These are phyloP conservation scores for Porpolomopsis calyptriformis DNA, from an alignment of 768 basidiomycete species.

Conservation along the genomic window DNA sequence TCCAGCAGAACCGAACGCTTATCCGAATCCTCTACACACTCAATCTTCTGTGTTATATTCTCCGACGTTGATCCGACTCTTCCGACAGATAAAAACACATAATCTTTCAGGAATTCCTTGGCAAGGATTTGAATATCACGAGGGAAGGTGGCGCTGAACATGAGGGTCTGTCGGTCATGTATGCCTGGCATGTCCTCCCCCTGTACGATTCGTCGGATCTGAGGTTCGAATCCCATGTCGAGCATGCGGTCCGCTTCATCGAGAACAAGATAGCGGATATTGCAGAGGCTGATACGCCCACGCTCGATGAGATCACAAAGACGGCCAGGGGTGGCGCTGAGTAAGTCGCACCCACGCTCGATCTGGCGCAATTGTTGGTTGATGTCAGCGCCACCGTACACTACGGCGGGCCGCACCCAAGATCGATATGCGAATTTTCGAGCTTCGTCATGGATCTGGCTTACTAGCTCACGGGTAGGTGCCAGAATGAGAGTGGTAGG, in stretches of 20 bases:
- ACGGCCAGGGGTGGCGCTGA: slow-evolving; percentile 95
- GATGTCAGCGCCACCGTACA: slow-evolving; percentile 98
- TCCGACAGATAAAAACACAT: slow-evolving; percentile 96
- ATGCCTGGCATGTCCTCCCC: slow-evolving; percentile 98
- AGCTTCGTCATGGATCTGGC: slow-evolving; percentile 98
- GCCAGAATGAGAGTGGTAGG: slow-evolving; percentile 97
- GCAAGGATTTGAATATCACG: slow-evolving; percentile 97
- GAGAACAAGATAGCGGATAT: slow-evolving; percentile 95
- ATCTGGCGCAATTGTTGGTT: slow-evolving; percentile 87
- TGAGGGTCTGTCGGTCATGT: slow-evolving; percentile 88
- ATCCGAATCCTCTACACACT: slow-evolving; percentile 95
- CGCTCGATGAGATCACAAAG: slow-evolving; percentile 98
- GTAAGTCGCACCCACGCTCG: slow-evolving; percentile 93
- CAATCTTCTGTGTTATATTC: slow-evolving; percentile 98
- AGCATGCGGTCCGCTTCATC: slow-evolving; percentile 99
- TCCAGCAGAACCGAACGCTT: slow-evolving; percentile 96
- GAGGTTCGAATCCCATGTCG: slow-evolving; percentile 99
- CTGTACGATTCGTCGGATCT: slow-evolving; percentile 96
- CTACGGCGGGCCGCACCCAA: slow-evolving; percentile 98
- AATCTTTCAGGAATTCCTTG: slow-evolving; percentile 94
- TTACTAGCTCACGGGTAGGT: slow-evolving; percentile 96
- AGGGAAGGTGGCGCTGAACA: slow-evolving; percentile 99
- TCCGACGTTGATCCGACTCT: slow-evolving; percentile 98
- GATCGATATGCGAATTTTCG: slow-evolving; percentile 98
- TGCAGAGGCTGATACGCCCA: slow-evolving; percentile 90